phyloP scores from a whole-genome alignment of 306 rosid species.

The Canavalia ensiformis region DNA sequence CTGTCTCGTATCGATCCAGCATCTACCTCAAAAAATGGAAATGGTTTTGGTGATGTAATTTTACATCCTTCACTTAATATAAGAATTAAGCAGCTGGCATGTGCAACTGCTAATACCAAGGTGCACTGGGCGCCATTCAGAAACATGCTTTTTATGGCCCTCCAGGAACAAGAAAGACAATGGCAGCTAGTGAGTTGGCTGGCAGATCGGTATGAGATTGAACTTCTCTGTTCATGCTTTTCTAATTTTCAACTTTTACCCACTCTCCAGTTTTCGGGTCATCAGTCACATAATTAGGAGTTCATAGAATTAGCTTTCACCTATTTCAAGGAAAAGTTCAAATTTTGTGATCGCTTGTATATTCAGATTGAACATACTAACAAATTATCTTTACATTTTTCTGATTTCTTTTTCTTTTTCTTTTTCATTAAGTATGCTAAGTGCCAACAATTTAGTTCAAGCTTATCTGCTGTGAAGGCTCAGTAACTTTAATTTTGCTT shows the following conservation, averaged over 20 bases:
- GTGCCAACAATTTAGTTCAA: background rate
- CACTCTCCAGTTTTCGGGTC: background rate
- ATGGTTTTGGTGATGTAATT: conserved; percentile 90
- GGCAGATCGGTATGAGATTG: conserved; percentile 80
- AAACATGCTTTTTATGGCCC: conserved; percentile 98
- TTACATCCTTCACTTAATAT: conserved; percentile 88
- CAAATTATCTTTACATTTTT: conserved; percentile 18
- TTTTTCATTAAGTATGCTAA: background rate
- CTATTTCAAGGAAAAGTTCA: conserved; percentile 7
- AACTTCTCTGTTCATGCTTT: conserved; percentile 11
- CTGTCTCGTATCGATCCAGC: conserved; percentile 50
- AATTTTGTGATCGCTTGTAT: background rate
- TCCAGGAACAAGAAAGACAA: conserved; percentile 99
- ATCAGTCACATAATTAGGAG: conserved; percentile 2
- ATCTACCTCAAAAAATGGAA: conserved; percentile 63
- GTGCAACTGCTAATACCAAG: conserved; percentile 95
- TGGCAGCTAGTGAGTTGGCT: conserved; percentile 99
- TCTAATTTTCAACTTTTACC: conserved; percentile 31
- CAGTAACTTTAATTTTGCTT: background rate
- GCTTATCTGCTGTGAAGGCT: conserved; percentile 14
- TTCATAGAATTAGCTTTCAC: background rate
- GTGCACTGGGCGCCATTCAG: conserved; percentile 97
- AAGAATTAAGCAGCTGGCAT: conserved; percentile 86
- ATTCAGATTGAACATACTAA: background rate
- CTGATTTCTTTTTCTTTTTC: background rate